These are phyloP conservation scores for Cladosporium halotolerans DNA, from an alignment of 2,329 filamentous ascomycete genomes.

Conservation along the genomic window DNA sequence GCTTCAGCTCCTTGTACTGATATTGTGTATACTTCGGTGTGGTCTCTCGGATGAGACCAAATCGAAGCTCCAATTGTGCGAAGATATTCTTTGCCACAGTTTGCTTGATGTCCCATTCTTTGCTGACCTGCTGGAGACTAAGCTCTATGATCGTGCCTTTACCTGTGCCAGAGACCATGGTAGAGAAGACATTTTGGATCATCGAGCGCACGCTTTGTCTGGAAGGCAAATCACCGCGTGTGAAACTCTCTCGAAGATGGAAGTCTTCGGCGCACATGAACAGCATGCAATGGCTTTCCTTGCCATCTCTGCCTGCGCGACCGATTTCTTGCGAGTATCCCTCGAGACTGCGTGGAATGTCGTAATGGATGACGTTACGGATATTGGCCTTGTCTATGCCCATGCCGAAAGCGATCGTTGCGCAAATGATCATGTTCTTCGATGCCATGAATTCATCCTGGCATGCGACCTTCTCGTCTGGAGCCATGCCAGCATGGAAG, in stretches of 20 bases:
- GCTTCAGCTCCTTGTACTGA: constrained; percentile 38
- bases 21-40: constrained; percentile 55
- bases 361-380: constrained; percentile 50
- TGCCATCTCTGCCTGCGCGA: constrained; percentile 50
- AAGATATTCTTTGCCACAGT: constrained; percentile 49
- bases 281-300: constrained; percentile 50
- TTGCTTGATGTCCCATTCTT: constrained; percentile 49
- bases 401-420: constrained; percentile 57
- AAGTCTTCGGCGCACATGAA: constrained; percentile 54
- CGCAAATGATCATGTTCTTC: constrained; percentile 33
- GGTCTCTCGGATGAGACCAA: constrained; percentile 50
- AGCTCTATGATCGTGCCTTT: constrained; percentile 35
- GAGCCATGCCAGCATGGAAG: constrained; percentile 49
- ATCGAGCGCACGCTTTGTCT: constrained; percentile 42
- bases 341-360: constrained; percentile 47
- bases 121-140: constrained; percentile 41
- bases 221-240: constrained; percentile 54
- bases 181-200: constrained; percentile 47
- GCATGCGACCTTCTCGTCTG: constrained; percentile 38
- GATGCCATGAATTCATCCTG: constrained; percentile 50
- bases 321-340: constrained; percentile 55
- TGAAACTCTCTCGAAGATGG: constrained; percentile 54
- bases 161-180: constrained; percentile 8
- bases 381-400: constrained; percentile 54
- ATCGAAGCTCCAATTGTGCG: constrained; percentile 55